A percentile compares a stretch with the other conserved stretches of the same genome.
These are phyloP conservation scores for Solanum stenotomum DNA, from an alignment of 257 asterid genomes.

Conservation along the genomic window DNA sequence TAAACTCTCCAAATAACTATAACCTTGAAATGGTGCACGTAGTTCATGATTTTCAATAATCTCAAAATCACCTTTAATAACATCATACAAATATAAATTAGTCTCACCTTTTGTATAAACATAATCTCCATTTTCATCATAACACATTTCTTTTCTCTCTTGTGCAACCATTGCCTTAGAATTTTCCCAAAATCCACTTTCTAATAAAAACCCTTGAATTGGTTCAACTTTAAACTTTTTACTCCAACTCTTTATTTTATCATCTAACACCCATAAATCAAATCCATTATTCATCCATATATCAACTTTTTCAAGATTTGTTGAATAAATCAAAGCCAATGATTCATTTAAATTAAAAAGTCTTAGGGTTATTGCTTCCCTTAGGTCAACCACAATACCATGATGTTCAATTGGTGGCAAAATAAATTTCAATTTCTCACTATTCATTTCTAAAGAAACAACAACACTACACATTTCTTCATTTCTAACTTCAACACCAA, in stretches of 20 bases:
- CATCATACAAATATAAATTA: not conserved
- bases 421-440: not conserved
- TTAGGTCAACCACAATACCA: not conserved
- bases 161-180: not conserved
- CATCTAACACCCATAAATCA: not conserved
- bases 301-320: constrained; percentile 1
- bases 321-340: not conserved
- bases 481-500: not conserved
- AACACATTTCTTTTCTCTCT: not conserved
- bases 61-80: not conserved
- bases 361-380: not conserved
- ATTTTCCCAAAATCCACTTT: not conserved
- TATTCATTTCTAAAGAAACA: not conserved
- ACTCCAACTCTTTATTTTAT: not conserved
- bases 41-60: not conserved
- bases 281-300: not conserved
- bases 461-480: not conserved
- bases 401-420: not conserved
- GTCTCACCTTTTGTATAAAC: not conserved
- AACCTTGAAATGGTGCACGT: not conserved
- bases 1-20: not conserved
- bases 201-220: not conserved
- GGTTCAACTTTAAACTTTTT: not conserved
- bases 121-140: not conserved
- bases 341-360: not conserved